Evolutionary conservation across 148 eudicot genomes (phyloP).

Genomic region (Diospyros kaki): DNA sequence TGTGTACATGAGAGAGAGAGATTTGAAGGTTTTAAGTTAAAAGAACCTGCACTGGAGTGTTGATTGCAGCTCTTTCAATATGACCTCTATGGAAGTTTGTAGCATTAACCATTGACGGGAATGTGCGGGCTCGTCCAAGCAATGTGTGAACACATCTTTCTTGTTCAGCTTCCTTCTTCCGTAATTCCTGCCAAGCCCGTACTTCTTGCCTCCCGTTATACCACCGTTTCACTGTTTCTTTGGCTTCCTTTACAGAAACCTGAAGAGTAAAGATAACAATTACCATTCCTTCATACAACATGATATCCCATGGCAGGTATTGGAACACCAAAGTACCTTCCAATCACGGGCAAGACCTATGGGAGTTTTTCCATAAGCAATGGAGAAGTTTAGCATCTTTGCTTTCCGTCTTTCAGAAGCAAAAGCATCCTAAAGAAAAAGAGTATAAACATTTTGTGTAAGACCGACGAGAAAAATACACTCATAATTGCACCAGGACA

Average conservation of each 20-base stretch:
- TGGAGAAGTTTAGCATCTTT: constrained; percentile 98
- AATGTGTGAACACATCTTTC: constrained; percentile 61
- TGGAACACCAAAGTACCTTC: constrained; percentile 52
- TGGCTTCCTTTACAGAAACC: constrained; percentile 92
- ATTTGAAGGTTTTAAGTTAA: not conserved
- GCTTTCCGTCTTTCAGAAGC: constrained; percentile 99
- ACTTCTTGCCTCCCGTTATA: constrained; percentile 88
- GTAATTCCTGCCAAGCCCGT: constrained; percentile 67
- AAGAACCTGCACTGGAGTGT: constrained; percentile 93
- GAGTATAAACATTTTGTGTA: not conserved
- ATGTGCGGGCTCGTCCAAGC: constrained; percentile 79
- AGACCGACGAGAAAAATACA: not conserved
- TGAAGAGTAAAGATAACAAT: constrained; percentile 17
- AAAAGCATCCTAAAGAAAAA: constrained; percentile 69
- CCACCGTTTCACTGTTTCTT: constrained; percentile 88
- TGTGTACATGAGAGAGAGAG: not conserved
- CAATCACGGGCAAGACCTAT: constrained; percentile 93
- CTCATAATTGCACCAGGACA: not conserved
- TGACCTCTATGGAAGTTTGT: constrained; percentile 50
- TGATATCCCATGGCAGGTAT: not conserved
- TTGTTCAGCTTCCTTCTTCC: constrained; percentile 60
- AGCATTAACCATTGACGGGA: constrained; percentile 54
- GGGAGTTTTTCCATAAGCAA: constrained; percentile 93
- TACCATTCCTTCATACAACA: not conserved
- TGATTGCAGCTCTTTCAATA: constrained; percentile 97